phyloP scores from a whole-genome alignment of 345 rosid species.

The Gossypium australe region DNA sequence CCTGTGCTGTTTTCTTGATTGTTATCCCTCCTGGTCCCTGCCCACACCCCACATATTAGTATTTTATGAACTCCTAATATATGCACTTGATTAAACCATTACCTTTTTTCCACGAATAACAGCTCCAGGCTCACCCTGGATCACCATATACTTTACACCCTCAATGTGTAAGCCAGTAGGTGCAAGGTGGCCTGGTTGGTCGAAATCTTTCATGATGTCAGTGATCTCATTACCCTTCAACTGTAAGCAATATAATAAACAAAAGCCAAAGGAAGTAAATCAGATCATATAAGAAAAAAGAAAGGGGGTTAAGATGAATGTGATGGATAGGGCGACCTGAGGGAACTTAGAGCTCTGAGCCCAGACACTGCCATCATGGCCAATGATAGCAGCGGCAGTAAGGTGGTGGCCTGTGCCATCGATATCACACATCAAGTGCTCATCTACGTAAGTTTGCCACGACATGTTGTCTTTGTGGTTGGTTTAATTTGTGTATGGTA shows the following conservation, averaged over 20 bases:
- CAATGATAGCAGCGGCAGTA: slow-evolving; percentile 68
- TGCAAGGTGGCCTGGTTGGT: slow-evolving; percentile 74
- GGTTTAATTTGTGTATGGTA: background rate
- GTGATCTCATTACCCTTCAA: slow-evolving; percentile 51
- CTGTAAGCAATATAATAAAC: slow-evolving; percentile 25
- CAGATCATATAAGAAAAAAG: background rate
- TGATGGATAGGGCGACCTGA: slow-evolving; percentile 24
- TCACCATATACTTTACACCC: slow-evolving; percentile 76
- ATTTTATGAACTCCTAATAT: background rate
- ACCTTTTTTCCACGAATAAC: slow-evolving; percentile 95
- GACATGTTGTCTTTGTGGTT: slow-evolving; percentile 43
- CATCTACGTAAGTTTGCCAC: slow-evolving; percentile 90
- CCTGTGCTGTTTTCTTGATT: slow-evolving; percentile 70
- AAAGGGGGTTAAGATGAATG: background rate
- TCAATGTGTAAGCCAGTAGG: slow-evolving; percentile 65
- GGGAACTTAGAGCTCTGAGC: slow-evolving; percentile 77
- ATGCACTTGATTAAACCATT: background rate
- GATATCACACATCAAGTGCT: slow-evolving; percentile 84
- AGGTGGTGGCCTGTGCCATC: slow-evolving; percentile 62
- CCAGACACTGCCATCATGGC: slow-evolving; percentile 83
- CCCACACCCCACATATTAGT: background rate
- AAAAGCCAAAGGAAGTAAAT: background rate
- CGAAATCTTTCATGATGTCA: slow-evolving; percentile 64
- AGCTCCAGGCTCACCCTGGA: slow-evolving; percentile 74
- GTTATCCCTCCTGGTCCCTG: slow-evolving; percentile 76